These are phyloP conservation scores for Silene noctiflora DNA, from an alignment of 179 eudicot species.

Conservation along the genomic window DNA sequence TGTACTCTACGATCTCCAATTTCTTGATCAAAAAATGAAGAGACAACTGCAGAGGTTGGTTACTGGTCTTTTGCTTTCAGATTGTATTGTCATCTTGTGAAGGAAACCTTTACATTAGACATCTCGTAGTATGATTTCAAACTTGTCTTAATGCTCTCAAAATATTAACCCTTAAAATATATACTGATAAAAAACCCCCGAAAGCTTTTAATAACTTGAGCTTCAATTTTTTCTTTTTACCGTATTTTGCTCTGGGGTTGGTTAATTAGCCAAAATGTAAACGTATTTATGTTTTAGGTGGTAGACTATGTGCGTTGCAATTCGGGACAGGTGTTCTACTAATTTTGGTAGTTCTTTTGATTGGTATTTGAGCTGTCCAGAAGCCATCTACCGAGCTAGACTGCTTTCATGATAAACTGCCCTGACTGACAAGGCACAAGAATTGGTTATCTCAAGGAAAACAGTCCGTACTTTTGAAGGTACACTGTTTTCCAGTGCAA, in stretches of 20 bases:
- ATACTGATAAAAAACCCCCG: not conserved
- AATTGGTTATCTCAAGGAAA: constrained; percentile 5
- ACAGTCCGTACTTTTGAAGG: constrained; percentile 4
- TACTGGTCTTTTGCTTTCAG: constrained; percentile 9
- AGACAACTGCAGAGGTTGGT: constrained; percentile 10
- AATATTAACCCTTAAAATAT: not conserved
- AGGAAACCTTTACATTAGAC: not conserved
- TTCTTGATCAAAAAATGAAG: not conserved
- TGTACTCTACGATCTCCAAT: not conserved
- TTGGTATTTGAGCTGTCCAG: not conserved
- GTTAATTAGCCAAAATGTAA: not conserved
- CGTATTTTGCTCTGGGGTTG: not conserved
- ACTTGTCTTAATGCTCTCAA: not conserved
- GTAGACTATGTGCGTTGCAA: not conserved
- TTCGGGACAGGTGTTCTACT: not conserved
- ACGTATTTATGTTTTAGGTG: not conserved
- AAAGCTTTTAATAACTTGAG: not conserved
- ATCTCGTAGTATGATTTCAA: not conserved
- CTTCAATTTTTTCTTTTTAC: not conserved
- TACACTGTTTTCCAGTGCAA: not conserved
- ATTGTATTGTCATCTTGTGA: not conserved
- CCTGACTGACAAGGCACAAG: not conserved
- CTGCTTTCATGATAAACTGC: not conserved
- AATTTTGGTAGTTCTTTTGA: not conserved
- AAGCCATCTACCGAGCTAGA: not conserved